Evolutionary conservation across 2,329 filamentous ascomycete genomes (phyloP), one percentile per base, ranked within the genome.

Genomic region (Xylariomycetidae sp.): DNA sequence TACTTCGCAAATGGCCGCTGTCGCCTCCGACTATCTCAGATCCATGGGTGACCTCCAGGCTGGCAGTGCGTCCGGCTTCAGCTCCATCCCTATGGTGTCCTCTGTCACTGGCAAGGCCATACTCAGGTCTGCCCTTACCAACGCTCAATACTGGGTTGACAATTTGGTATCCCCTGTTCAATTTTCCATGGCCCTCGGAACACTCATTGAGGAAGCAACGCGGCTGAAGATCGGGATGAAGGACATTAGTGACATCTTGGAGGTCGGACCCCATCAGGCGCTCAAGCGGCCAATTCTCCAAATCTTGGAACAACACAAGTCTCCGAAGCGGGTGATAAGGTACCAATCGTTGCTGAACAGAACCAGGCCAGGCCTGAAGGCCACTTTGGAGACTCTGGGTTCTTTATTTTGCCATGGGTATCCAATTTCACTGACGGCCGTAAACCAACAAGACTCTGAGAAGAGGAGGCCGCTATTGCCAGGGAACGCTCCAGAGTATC

Each of bases 151-250:
- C 31, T 48, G 45, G 45, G 32, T 37, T 1, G 5, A 15, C 8
- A 62, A 62, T 26, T 34, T 63, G 28, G 31, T 49, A 1, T 47
- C 39, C 1, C 51, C 56, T 0, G 60, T 63, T 1, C 44, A 36
- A 12, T 63, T 62, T 22, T 36, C 41, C 8, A 13, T 42, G 3
- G 58, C 57, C 0, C 23, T 51, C 2, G 2, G n/a, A 2, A 13
- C 10, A 3, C n/a, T 19, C 15, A 30, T n/a, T n/a, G n/a, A n/a
- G n/a, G n/a, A n/a, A n/a, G n/a, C n/a, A n/a, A n/a, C n/a, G n/a
- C n/a, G n/a, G n/a, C n/a, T n/a, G n/a, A n/a, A n/a, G n/a, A n/a
- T n/a, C n/a, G n/a, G n/a, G n/a, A n/a, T n/a, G n/a, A 23, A 23
- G n/a, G 8, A 8, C n/a, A 23, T 23, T 23, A 23, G n/a, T 8